Conservation (phyloP, 2,329 filamentous ascomycete species). For the Pyricularia grisea region DNA sequence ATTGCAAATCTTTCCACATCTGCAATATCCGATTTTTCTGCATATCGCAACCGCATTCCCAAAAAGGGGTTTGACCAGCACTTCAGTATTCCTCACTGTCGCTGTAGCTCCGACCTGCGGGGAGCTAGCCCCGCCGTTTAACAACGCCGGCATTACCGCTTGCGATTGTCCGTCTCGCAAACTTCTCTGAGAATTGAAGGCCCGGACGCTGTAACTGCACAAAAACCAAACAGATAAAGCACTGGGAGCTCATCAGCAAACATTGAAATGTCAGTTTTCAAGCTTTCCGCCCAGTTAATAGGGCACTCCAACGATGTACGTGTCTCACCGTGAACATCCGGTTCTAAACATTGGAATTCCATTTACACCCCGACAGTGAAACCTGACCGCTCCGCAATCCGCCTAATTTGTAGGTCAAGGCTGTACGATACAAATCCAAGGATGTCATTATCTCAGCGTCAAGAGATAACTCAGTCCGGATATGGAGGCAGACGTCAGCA, state of each 20-base stretch:
- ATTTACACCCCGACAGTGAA: neutral
- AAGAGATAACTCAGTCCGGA: slow-evolving; percentile 79
- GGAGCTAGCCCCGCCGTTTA: neutral
- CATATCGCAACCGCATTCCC: neutral
- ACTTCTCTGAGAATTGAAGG: neutral
- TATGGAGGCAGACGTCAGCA: slow-evolving; percentile 58
- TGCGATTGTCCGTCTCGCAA: neutral
- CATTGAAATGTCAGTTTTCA: slow-evolving; percentile 68
- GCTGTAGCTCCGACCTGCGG: neutral
- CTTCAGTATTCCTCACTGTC: neutral
- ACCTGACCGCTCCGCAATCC: neutral
- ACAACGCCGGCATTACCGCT: neutral
- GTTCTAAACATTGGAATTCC: slow-evolving; percentile 3
- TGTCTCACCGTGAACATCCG: slow-evolving; percentile 1
- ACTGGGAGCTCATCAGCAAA: neutral
- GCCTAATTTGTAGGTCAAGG: slow-evolving; percentile 59
- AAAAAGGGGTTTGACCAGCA: neutral
- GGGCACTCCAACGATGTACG: slow-evolving; percentile 92
- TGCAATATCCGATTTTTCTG: neutral
- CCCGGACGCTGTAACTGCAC: neutral
- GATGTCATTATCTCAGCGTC: slow-evolving; percentile 70
- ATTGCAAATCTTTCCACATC: neutral
- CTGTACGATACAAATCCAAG: slow-evolving; percentile 51
- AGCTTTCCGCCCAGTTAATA: slow-evolving; percentile 80
- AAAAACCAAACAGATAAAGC: neutral